Evolutionary conservation across 805 yeast genomes (phyloP).

Genomic region (Lachancea kluyveri): DNA sequence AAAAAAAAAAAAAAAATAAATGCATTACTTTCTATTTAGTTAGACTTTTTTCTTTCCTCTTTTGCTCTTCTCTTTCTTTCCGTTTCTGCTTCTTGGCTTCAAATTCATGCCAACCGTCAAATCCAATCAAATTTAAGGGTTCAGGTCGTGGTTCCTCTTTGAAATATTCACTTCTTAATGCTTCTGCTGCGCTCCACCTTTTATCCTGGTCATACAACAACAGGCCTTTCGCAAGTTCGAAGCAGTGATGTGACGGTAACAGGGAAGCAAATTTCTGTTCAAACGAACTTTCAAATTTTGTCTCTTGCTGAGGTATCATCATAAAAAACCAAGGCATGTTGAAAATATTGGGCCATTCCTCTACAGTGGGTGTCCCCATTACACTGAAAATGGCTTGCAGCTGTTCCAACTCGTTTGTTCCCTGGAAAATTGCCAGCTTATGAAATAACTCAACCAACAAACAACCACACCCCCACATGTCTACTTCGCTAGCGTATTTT

Average conservation of each 20-base stretch:
- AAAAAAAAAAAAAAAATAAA: too few species aligned
- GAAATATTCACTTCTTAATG: conserved; percentile 69
- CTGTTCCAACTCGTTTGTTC: conserved; percentile 83
- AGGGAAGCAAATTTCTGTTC: conserved; percentile 35
- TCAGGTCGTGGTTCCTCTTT: conserved; percentile 59
- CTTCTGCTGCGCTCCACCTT: conserved; percentile 63
- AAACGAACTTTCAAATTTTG: conserved; percentile 32
- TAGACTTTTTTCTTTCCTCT: conserved; percentile 9
- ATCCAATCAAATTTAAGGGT: conserved; percentile 47
- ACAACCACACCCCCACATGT: conserved; percentile 97
- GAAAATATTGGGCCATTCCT: conserved; percentile 73
- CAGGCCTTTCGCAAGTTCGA: conserved; percentile 58
- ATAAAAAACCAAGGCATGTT: conserved; percentile 90
- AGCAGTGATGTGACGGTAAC: conserved; percentile 45
- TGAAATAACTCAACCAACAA: conserved; percentile 75
- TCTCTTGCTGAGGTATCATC: conserved; percentile 49
- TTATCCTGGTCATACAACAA: conserved; percentile 61
- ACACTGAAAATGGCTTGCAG: conserved; percentile 66
- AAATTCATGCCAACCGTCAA: conserved; percentile 90
- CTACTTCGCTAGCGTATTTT: conserved; percentile 83
- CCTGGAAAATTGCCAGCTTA: conserved; percentile 74
- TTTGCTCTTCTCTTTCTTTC: conserved; percentile 17
- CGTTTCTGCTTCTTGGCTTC: conserved; percentile 49
- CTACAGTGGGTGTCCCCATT: conserved; percentile 78
- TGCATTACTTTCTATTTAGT: conserved; percentile 1